These are phyloP conservation scores for Quillaja saponaria DNA, from an alignment of 306 rosid species.

Conservation along the genomic window DNA sequence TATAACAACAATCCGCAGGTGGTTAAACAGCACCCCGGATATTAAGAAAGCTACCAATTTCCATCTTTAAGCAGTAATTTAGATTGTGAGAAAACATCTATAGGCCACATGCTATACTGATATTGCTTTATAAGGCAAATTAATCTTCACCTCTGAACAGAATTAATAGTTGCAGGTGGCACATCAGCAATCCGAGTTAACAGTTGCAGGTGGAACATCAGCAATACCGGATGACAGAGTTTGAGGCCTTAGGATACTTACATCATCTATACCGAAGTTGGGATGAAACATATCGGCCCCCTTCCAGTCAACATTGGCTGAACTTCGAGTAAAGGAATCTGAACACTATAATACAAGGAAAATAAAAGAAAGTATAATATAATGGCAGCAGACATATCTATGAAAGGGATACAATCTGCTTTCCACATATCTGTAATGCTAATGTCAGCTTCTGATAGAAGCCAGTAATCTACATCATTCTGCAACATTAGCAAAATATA, in stretches of 20 bases:
- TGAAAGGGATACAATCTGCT: slow-evolving; percentile 81
- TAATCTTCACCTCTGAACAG: slow-evolving; percentile 49
- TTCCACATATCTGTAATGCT: slow-evolving; percentile 99
- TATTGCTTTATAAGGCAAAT: slow-evolving; percentile 10
- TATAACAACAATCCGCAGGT: slow-evolving; percentile 41
- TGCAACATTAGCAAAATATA: slow-evolving; percentile 40
- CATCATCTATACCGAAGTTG: slow-evolving; percentile 51
- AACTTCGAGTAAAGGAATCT: slow-evolving; percentile 49
- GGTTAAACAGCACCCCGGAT: slow-evolving; percentile 28
- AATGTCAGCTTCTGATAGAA: slow-evolving; percentile 88
- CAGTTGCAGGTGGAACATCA: slow-evolving; percentile 49
- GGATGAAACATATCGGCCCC: slow-evolving; percentile 66
- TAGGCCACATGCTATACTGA: slow-evolving; percentile 38
- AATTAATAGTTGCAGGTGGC: slow-evolving; percentile 49
- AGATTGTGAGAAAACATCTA: slow-evolving; percentile 21
- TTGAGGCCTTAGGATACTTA: slow-evolving; percentile 41
- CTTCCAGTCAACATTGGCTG: slow-evolving; percentile 81
- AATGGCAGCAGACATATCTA: slow-evolving; percentile 25
- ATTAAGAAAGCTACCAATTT: slow-evolving; percentile 33
- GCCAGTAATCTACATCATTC: slow-evolving; percentile 99
- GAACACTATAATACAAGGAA: neutral
- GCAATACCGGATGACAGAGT: slow-evolving; percentile 53
- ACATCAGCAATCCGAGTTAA: slow-evolving; percentile 53
- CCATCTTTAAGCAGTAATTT: slow-evolving; percentile 34
- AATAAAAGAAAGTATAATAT: slow-evolving; percentile 1